Evolutionary conservation across 1,284 basidiomycete genomes (phyloP).

Genomic region (Trichosporon faecale): DNA sequence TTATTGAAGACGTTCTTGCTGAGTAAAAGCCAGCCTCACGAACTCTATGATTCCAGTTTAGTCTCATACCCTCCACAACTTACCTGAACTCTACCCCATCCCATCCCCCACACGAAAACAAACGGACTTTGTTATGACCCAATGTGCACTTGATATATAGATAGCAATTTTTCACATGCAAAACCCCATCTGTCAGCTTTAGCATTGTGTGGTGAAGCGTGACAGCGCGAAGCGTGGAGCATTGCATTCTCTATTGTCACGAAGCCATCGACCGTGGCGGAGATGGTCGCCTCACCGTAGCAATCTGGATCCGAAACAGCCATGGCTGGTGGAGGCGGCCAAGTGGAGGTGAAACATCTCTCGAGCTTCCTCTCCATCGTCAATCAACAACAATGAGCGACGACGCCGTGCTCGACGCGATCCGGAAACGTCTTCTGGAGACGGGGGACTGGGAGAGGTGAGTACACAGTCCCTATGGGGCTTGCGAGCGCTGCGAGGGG

Average conservation of each 20-base stretch:
- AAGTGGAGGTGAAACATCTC: conserved; percentile 2
- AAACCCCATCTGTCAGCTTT: conserved; percentile 8
- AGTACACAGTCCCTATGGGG: conserved; percentile 9
- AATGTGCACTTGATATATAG: conserved; percentile 11
- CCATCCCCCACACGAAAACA: conserved; percentile 4
- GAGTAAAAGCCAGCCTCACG: conserved; percentile 15
- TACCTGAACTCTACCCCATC: neutral
- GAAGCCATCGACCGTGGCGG: too few species aligned
- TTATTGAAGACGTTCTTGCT: conserved; percentile 50
- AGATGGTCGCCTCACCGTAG: too few species aligned
- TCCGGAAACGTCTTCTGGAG: conserved; percentile 41
- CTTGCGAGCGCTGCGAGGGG: neutral
- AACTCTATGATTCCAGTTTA: neutral
- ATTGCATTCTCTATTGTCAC: too few species aligned
- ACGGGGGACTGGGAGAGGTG: conserved; percentile 50
- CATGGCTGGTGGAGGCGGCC: neutral
- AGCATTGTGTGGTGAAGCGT: too few species aligned
- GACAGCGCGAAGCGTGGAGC: too few species aligned
- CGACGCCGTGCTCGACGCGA: conserved; percentile 36
- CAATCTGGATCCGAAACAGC: neutral
- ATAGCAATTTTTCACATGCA: conserved; percentile 8
- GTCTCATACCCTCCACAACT: neutral
- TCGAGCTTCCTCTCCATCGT: neutral
- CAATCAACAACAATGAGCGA: conserved; percentile 24
- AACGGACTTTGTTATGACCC: conserved; percentile 12